Base-by-base conservation (phyloP, 202 grass and related monocot species). In the Panicum hallii region DNA sequence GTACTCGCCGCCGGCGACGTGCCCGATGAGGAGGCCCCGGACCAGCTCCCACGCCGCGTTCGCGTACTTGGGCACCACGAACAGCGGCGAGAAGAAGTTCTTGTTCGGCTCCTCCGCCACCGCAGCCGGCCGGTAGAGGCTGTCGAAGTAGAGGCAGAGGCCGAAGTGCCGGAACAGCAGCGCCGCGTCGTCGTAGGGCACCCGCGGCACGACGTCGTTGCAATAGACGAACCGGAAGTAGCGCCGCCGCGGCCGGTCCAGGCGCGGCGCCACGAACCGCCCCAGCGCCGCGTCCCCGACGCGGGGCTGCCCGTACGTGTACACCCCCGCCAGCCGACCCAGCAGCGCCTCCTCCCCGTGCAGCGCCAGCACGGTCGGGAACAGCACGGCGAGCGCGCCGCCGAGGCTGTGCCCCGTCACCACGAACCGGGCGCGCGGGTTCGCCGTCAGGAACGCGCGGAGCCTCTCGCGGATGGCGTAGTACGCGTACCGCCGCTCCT, bases 221-320 rank as follows among this genome's bases (percentile, higher is more conserved):
- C 90, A 85, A 82, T 97, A 94, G 2, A 97, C 92, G 84, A 92
- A 83, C 53, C 94, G 91, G 66, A 86, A 78, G 74, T 97, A 94
- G 38, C 72, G 88, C 7, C 19, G 36, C 36, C 72, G 88, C 7
- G 15, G 36, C 36, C 36, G 5, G 15, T 81, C 80, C 22, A 94
- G 69, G 36, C 40, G 38, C 78, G 4, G 0, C 67, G 46, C 80
- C 87, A 84, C 48, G 57, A 86, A 94, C 77, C 41, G 13, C 30
- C 84, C 92, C 3, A 97, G 78, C 47, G 15, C 53, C 53, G 46
- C 54, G 43, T 94, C 90, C 1, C 92, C 90, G 2, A 94, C 90
- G 44, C 95, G 88, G 10, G 95, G 92, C 83, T 97, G 95, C 32
- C 92, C 95, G 67, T 88, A 97, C 15, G 95, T 97, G 72, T 97